phyloP scores from a whole-genome alignment of 805 yeast species.

The Isabelozyma pseudorhagii region DNA sequence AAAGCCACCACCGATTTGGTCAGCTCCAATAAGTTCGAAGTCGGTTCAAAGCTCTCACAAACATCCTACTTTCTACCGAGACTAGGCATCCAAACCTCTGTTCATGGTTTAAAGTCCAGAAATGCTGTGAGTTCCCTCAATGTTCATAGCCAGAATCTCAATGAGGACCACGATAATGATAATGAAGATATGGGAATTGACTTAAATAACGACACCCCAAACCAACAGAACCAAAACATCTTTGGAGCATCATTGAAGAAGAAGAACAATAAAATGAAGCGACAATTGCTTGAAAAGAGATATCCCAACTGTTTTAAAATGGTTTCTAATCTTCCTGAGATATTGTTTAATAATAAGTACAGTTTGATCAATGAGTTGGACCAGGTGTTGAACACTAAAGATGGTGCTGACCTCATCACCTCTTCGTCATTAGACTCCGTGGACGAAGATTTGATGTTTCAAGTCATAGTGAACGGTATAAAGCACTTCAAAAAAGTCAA shows the following conservation, averaged over 20 bases:
- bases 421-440: constrained; percentile 22
- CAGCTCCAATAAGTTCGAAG: constrained; percentile 16
- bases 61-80: constrained; percentile 55
- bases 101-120: constrained; percentile 48
- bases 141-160: constrained; percentile 8
- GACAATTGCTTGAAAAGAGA: constrained; percentile 24
- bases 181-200: constrained; percentile 47
- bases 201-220: constrained; percentile 11
- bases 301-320: constrained; percentile 36
- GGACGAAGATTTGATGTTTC: constrained; percentile 38
- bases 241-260: constrained; percentile 31
- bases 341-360: constrained; percentile 29
- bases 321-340: constrained; percentile 33
- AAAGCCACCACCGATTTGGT: constrained; percentile 2
- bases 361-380: constrained; percentile 29
- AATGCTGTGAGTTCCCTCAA: constrained; percentile 9
- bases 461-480: constrained; percentile 33
- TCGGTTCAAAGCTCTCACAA: constrained; percentile 36
- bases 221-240: constrained; percentile 10
- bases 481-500: constrained; percentile 13
- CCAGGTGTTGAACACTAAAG: constrained; percentile 17
- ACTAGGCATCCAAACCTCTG: constrained; percentile 61
- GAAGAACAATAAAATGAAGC: constrained; percentile 27
- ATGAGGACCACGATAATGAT: constrained; percentile 38
- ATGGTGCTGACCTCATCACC: constrained; percentile 20